Percentiles rank a stretch among this genome's conserved stretches.
These are phyloP conservation scores for Babesia microti DNA, from an alignment of 169 alveolate genomes.

Conservation along the genomic window DNA sequence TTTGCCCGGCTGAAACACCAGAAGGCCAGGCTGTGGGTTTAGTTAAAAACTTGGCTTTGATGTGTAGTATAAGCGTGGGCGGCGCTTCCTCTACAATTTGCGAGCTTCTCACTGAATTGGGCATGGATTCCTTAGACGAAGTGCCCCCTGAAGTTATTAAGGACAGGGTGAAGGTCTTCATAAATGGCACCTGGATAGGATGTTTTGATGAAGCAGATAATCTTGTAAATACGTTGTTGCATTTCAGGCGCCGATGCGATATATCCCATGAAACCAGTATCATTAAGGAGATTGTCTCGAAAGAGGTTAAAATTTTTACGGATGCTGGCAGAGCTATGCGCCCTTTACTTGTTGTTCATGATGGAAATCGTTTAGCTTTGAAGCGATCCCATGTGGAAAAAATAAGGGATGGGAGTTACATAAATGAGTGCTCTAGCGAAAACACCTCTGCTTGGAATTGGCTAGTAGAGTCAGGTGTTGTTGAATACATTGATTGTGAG, in stretches of 20 bases:
- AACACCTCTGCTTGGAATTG: slow-evolving; percentile 66
- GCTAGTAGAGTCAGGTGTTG: slow-evolving; percentile 83
- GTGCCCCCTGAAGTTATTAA: slow-evolving; percentile 77
- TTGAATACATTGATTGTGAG: slow-evolving; percentile 99
- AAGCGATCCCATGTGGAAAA: slow-evolving; percentile 65
- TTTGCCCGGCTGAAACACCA: slow-evolving; percentile 99
- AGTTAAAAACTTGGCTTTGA: slow-evolving; percentile 96
- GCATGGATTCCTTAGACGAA: slow-evolving; percentile 76
- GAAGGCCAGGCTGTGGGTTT: slow-evolving; percentile 99
- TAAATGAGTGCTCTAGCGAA: slow-evolving; percentile 29
- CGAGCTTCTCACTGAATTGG: slow-evolving; percentile 79
- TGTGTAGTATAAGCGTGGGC: slow-evolving; percentile 95
- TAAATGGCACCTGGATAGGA: slow-evolving; percentile 95
- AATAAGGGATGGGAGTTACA: slow-evolving; percentile 30
- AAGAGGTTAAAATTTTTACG: slow-evolving; percentile 90
- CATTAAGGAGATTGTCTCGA: slow-evolving; percentile 82
- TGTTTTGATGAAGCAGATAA: slow-evolving; percentile 83
- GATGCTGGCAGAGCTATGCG: slow-evolving; percentile 98
- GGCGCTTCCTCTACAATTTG: slow-evolving; percentile 70
- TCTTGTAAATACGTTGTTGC: slow-evolving; percentile 71
- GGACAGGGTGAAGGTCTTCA: slow-evolving; percentile 83
- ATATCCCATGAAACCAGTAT: slow-evolving; percentile 90
- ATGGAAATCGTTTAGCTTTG: slow-evolving; percentile 70
- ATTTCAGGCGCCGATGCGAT: slow-evolving; percentile 80
- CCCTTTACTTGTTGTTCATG: slow-evolving; percentile 91